Evolutionary conservation across 495 filamentous ascomycete species (phyloP).

Genomic region (Elasticomyces elasticus): DNA sequence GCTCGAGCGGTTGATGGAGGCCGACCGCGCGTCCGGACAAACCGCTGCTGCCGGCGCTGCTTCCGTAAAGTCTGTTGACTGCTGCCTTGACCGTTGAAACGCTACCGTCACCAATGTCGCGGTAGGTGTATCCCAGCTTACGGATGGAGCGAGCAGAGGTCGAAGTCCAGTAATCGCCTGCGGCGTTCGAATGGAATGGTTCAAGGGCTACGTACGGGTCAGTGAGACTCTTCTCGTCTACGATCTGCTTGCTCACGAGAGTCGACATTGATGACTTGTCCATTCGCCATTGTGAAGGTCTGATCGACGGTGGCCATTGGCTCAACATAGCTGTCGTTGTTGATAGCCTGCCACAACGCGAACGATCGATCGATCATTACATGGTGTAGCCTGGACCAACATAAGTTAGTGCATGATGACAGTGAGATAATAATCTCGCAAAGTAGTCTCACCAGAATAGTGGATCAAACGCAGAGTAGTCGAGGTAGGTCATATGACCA

Average conservation of each 20-base stretch:
- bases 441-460: slow-evolving; percentile 45
- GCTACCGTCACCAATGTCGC: slow-evolving; percentile 39
- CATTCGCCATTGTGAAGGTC: slow-evolving; percentile 43
- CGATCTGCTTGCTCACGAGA: slow-evolving; percentile 24
- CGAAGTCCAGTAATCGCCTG: slow-evolving; percentile 36
- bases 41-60: slow-evolving; percentile 14
- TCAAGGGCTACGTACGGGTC: slow-evolving; percentile 25
- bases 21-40: slow-evolving; percentile 5
- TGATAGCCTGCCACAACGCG: slow-evolving; percentile 61
- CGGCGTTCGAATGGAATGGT: slow-evolving; percentile 35
- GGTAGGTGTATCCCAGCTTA: slow-evolving; percentile 51
- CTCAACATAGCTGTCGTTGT: slow-evolving; percentile 48
- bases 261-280: slow-evolving; percentile 29
- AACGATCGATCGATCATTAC: slow-evolving; percentile 56
- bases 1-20: background rate
- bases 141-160: slow-evolving; percentile 21
- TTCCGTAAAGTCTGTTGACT: slow-evolving; percentile 48
- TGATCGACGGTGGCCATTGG: slow-evolving; percentile 37
- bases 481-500: slow-evolving; percentile 58
- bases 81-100: slow-evolving; percentile 31
- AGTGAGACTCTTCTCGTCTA: background rate
- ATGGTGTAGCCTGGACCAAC: slow-evolving; percentile 41
- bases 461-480: slow-evolving; percentile 63
- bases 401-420: background rate
- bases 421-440: too few relatives aligned